phyloP scores from a whole-genome alignment of 352 stramenopile genomes.

The Phytophthora melonis region DNA sequence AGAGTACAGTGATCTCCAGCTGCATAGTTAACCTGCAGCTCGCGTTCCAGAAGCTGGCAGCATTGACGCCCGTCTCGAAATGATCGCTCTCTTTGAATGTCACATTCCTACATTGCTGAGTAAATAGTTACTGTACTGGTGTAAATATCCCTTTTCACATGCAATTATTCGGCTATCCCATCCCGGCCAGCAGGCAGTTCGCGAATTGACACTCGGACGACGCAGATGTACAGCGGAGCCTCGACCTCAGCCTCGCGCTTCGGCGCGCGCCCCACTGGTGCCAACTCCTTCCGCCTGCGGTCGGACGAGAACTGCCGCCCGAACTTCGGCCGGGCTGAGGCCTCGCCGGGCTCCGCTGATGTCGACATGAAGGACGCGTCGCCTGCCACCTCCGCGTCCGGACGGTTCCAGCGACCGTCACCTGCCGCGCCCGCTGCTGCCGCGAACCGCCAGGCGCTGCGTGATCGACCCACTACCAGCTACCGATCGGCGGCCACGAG shows the following conservation, averaged over 20 bases:
- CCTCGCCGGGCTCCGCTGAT: slow-evolving; percentile 24
- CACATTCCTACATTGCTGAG: neutral
- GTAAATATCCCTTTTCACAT: too few species aligned
- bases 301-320: slow-evolving; percentile 49
- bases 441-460: slow-evolving; percentile 19
- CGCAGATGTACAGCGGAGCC: slow-evolving; percentile 28
- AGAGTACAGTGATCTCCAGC: slow-evolving; percentile 43
- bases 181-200: slow-evolving; percentile 4
- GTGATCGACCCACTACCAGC: slow-evolving; percentile 22
- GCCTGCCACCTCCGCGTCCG: slow-evolving; percentile 7
- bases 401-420: slow-evolving; percentile 25
- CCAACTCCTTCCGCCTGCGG: slow-evolving; percentile 36
- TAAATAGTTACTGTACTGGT: neutral
- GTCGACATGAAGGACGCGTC: slow-evolving; percentile 51
- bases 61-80: slow-evolving; percentile 8
- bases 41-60: slow-evolving; percentile 50
- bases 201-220: slow-evolving; percentile 18
- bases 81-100: slow-evolving; percentile 4
- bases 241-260: slow-evolving; percentile 23
- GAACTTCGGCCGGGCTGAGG: slow-evolving; percentile 28
- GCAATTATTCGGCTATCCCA: neutral
- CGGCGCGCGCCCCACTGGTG: slow-evolving; percentile 17
- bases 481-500: slow-evolving; percentile 29
- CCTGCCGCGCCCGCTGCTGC: slow-evolving; percentile 8
- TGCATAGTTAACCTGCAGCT: slow-evolving; percentile 54